phyloP scores from a whole-genome alignment of 768 basidiomycete genomes.

The Russula brevipes region DNA sequence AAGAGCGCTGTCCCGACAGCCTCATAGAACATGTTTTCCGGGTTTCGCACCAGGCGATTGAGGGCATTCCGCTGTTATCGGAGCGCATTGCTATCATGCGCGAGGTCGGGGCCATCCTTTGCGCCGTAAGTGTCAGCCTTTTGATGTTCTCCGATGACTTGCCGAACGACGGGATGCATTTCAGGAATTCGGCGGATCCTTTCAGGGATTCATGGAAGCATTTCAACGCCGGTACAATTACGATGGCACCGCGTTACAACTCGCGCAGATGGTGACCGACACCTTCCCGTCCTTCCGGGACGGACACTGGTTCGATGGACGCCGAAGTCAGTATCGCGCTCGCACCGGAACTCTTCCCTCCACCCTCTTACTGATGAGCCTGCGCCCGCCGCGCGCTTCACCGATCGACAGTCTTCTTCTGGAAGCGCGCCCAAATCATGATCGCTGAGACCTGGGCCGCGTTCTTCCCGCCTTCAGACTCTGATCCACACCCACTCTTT shows the following conservation, averaged over 20 bases:
- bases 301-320: constrained; percentile 27
- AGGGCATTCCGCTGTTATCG: constrained; percentile 61
- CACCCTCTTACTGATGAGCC: not conserved
- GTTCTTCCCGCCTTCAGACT: constrained; percentile 49
- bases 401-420: constrained; percentile 56
- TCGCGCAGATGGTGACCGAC: constrained; percentile 25
- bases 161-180: not conserved
- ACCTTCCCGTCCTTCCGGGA: constrained; percentile 27
- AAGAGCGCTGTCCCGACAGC: constrained; percentile 61
- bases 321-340: constrained; percentile 44
- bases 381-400: too few relatives aligned
- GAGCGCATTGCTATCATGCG: constrained; percentile 76
- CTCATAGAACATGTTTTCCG: constrained; percentile 68
- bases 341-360: not conserved
- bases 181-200: constrained; percentile 23
- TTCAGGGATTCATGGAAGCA: constrained; percentile 22
- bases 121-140: constrained; percentile 45
- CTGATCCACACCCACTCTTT: constrained; percentile 63
- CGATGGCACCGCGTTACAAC: constrained; percentile 22
- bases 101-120: constrained; percentile 67
- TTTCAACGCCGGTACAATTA: constrained; percentile 19
- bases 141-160: not conserved
- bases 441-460: constrained; percentile 92
- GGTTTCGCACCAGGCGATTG: constrained; percentile 48
- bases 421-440: constrained; percentile 90